Base-by-base conservation (phyloP, 1,139 yeast genomes). In the Sugiyamaella japonica region DNA sequence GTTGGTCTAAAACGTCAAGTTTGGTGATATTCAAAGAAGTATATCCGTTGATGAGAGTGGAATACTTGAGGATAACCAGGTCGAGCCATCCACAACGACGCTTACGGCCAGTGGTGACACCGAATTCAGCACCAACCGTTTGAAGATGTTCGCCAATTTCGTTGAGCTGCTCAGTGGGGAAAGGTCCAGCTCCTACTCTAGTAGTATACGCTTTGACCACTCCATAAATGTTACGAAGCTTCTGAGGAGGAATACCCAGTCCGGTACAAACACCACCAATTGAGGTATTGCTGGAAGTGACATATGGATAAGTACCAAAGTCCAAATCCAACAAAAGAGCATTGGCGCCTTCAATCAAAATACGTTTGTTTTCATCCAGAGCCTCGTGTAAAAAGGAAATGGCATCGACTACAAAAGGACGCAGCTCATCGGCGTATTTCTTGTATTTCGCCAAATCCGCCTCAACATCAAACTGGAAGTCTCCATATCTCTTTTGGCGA, bases 11-110 rank as follows among this genome's bases (percentile, higher is more conserved):
- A 51, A 93, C 97, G 69, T 93, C 99, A 68, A 93, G 82, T 74
- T 93, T 95, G 66, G 99, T 93, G 70, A 95, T 85, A 79, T 93
- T 93, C 70, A 93, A 81, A 55, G 88, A 81, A 50, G 99, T 93
- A 80, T 91, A 93, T 54, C 99, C 99, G 70, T 93, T 93, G 73
- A 93, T 89, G 70, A 84, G 73, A 58, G 89, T 83, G 45, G 98
- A 90, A 76, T 93, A 93, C 73, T 86, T 88, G 73, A 93, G 78
- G 40, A 95, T 97, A 34, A 93, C 99, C 66, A 95, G 79, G 74
- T 93, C 99, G 68, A 93, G 83, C 99, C 99, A 93, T 54, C 99
- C 99, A 73, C 99, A 95, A 76, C 99, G 86, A 79, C 99, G 88
- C 82, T 91, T 91, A 78, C 99, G 87, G 62, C 99, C 99, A 43